Evolutionary conservation across 345 rosid species (phyloP), one percentile per base, ranked within the genome.

Genomic region (Carallia pectinifolia): DNA sequence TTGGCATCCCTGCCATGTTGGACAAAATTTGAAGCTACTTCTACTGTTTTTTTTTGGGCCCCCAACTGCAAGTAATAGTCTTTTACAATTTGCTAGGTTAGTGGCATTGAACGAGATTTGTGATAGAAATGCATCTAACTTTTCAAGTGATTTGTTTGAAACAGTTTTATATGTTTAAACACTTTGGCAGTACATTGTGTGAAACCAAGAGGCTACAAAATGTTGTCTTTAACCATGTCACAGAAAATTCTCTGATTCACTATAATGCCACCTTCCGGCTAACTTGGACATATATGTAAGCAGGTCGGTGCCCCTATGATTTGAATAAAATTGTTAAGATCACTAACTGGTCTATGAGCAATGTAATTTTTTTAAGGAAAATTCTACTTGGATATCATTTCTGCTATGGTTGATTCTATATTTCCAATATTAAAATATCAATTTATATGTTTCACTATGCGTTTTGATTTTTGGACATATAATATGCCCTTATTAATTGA

Each of bases 191-290:
- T 47, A 64, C 48, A 31, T n/a, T 59, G 40, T 8, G 38, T 38
- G 44, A 69, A 59, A 69, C 48, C 44, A 13, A 47, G n/a, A 59
- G 5, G 30, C 12, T 16, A 58, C 37, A 37, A 58, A n/a, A 69
- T 60, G 7, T 33, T 59, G 13, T 60, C 58, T 7, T 19, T 34
- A 61, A 47, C 47, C 7, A 50, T 53, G 40, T 50, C 40, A 50
- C n/a, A 18, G 7, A 44, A 44, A 65, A 18, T 48, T 50, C 38
- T 34, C 40, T 31, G 34, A 16, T 50, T 47, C 7, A 8, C 33
- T 33, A 30, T 31, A 13, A 10, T 38, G 34, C 44, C 62, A 61
- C 10, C 36, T 5, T 34, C 33, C 58, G 19, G 6, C 48, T 16
- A 60, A 19, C 48, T 50, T 38, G 15, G 34, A 13, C 17, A 10